These are phyloP conservation scores for Podospora fimiseda DNA, from an alignment of 495 filamentous ascomycete species.

Conservation along the genomic window DNA sequence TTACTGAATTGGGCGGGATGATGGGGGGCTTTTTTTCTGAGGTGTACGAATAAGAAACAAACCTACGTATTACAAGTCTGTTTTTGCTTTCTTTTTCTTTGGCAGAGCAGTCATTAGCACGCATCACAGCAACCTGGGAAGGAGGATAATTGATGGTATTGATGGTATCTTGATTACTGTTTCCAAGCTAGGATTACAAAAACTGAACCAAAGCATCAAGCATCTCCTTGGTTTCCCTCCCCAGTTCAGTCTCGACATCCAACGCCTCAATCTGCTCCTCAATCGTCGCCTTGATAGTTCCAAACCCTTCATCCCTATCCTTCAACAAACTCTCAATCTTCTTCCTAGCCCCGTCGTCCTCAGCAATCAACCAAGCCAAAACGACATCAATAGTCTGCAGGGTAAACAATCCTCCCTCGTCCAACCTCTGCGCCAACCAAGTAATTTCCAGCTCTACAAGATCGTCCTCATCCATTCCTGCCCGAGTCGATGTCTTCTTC, in stretches of 20 bases:
- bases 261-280: conserved; percentile 62
- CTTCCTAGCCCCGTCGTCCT: conserved; percentile 72
- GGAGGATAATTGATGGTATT: too few species aligned
- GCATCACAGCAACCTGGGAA: not conserved
- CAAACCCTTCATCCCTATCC: conserved; percentile 60
- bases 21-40: too few species aligned
- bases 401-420: conserved; percentile 71
- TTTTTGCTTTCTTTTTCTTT: conserved; percentile 21
- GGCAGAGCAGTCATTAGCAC: conserved; percentile 6
- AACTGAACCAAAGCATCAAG: conserved; percentile 59
- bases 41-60: too few species aligned
- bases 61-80: too few species aligned
- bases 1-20: too few species aligned
- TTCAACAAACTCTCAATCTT: conserved; percentile 59
- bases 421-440: conserved; percentile 76
- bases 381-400: conserved; percentile 84
- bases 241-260: conserved; percentile 46
- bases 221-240: conserved; percentile 63
- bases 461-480: conserved; percentile 51
- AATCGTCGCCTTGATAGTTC: conserved; percentile 59
- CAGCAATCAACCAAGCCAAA: conserved; percentile 85
- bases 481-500: too few species aligned
- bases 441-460: conserved; percentile 53
- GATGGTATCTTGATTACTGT: not conserved
- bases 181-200: conserved; percentile 38